Base-by-base conservation (phyloP, 2,329 filamentous ascomycete species). In the Aspergillus hortae region DNA sequence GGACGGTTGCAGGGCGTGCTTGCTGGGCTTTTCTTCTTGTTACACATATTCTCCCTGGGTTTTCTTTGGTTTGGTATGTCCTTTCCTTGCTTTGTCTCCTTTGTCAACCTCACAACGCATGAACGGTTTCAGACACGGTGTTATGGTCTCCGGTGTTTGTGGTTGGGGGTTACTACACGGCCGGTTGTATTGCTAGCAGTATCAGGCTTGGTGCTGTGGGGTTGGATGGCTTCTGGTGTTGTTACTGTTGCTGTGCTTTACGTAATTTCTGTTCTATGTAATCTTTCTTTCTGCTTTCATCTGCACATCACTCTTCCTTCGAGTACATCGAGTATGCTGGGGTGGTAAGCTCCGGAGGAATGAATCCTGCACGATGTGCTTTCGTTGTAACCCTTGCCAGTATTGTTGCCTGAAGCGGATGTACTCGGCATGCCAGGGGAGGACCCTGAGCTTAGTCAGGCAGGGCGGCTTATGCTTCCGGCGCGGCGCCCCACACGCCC, bases 61-160 rank as follows among this genome's bases (percentile, higher is more conserved):
- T 44, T 42, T 43, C 21, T 23, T 32, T 42, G 30, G 17, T 41
- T 19, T 17, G 33, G 38, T 23, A 19, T 25, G 40, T 46, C 9
- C 30, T 36, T 27, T 45, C 14, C 17, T 15, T 19, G 2, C 19
- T 27, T 23, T 47, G 46, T 46, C 56, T 51, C 23, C 54, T 35
- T 56, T 56, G 53, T 50, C 59, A 54, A 44, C 50, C 53, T 51
- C 42, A 23, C 55, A 46, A 48, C 53, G 55, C 55, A 53, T 57
- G 51, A 25, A 57, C 54, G 56, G 59, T 56, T 56, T 48, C 55
- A 58, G 58, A 60, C 47, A 21, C 43, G 46, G 51, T 55, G 60
- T 60, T 61, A 55, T 59, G 61, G 56, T 53, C 56, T 49, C 56
- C 49, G 66, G 65, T 65, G 65, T 67, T 67, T 57, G 43, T 59